Conservation (phyloP, 805 yeast genomes). For the Yamadazyma takamatsuzukensis region DNA sequence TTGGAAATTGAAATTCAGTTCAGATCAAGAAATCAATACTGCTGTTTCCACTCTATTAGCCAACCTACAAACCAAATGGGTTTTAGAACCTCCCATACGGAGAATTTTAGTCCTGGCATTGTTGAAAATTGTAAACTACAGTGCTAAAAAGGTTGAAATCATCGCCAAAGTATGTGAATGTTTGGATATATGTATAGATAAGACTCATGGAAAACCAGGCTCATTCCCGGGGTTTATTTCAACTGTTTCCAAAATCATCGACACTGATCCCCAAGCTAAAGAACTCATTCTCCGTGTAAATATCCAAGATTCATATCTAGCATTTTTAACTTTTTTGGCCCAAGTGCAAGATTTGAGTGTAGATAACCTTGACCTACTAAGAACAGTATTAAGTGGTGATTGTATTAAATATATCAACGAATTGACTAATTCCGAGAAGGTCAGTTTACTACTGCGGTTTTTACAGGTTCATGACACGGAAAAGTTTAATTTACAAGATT, state of each 20-base stretch:
- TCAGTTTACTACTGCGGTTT: slow-evolving; percentile 16
- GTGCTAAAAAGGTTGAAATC: too few relatives aligned
- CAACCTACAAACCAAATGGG: slow-evolving; percentile 2
- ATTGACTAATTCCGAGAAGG: slow-evolving; percentile 2
- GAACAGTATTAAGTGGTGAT: too few relatives aligned
- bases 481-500: slow-evolving; percentile 16
- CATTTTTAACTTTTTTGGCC: slow-evolving; percentile 4
- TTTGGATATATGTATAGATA: too few relatives aligned
- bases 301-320: slow-evolving; percentile 5
- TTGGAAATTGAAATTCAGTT: slow-evolving; percentile 7
- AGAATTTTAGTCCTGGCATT: slow-evolving; percentile 2
- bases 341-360: neutral
- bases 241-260: neutral
- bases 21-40: too few relatives aligned
- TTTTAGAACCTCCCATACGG: slow-evolving; percentile 2
- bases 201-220: too few relatives aligned
- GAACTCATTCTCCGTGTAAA: slow-evolving; percentile 6
- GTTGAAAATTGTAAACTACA: neutral
- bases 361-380: slow-evolving; percentile 3
- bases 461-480: slow-evolving; percentile 15
- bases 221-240: slow-evolving; percentile 2
- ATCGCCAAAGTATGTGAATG: too few relatives aligned
- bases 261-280: neutral
- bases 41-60: neutral
- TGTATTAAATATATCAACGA: slow-evolving; percentile 1